Conservation (phyloP, 2,329 filamentous ascomycete species). For the Paecilomyces variotii region DNA sequence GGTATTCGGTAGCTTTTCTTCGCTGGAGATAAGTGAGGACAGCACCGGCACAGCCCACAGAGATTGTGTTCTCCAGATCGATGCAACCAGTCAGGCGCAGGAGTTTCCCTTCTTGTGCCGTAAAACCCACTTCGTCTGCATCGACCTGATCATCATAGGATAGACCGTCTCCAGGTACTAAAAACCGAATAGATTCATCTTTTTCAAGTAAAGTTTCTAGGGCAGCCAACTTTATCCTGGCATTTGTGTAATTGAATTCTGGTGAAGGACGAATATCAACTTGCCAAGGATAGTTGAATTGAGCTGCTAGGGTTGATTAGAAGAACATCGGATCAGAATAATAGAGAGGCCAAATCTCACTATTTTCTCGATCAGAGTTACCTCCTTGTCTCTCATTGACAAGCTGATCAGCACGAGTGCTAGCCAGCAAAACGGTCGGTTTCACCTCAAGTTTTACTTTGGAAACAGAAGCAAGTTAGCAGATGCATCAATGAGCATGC, state of each 20-base stretch:
- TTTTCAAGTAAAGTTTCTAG: conserved; percentile 46
- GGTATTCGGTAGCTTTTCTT: conserved; percentile 53
- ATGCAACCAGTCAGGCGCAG: conserved; percentile 63
- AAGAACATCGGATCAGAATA: background rate
- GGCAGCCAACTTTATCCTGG: conserved; percentile 57
- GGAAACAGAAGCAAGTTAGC: conserved; percentile 3
- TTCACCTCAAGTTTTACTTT: conserved; percentile 54
- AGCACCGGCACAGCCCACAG: conserved; percentile 81
- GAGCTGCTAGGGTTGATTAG: conserved; percentile 30
- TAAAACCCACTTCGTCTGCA: conserved; percentile 36
- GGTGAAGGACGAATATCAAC: conserved; percentile 61
- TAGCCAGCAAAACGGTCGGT: conserved; percentile 53
- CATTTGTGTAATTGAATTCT: conserved; percentile 64
- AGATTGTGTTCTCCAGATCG: conserved; percentile 64
- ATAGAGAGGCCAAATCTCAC: conserved; percentile 14
- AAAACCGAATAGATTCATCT: conserved; percentile 46
- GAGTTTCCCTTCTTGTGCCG: conserved; percentile 54
- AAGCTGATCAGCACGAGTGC: conserved; percentile 47
- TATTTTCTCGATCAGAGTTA: conserved; percentile 30
- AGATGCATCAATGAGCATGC: conserved; percentile 8
- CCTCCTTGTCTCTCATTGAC: conserved; percentile 31
- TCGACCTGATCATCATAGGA: conserved; percentile 34
- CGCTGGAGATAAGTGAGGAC: conserved; percentile 71
- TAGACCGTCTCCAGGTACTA: conserved; percentile 53
- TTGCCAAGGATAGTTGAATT: conserved; percentile 49